Evolutionary conservation across 2,329 filamentous ascomycete genomes (phyloP), one percentile per base, ranked within the genome.

Genomic region (Dendryphion nanum): DNA sequence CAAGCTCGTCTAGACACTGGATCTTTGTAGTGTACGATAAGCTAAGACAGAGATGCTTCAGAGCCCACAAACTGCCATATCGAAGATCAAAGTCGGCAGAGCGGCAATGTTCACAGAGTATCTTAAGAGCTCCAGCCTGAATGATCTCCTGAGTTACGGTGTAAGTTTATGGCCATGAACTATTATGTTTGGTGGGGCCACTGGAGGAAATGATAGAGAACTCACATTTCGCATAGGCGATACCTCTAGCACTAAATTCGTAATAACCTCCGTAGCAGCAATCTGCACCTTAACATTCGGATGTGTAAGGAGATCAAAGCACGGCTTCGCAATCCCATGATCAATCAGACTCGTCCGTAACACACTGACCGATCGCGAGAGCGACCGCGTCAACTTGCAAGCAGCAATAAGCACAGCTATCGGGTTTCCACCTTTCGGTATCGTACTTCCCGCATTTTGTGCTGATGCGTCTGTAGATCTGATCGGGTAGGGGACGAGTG

Each of bases 141-240:
- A 86, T 76, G 21, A 96, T 81, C 30, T 82, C 74, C 82, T 91
- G 50, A 10, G n/a, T n/a, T n/a, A n/a, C n/a, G n/a, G n/a, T n/a
- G n/a, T n/a, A n/a, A n/a, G n/a, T n/a, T n/a, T n/a, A n/a, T n/a
- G n/a, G n/a, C n/a, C n/a, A n/a, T n/a, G n/a, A n/a, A n/a, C n/a
- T n/a, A n/a, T n/a, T n/a, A n/a, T n/a, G n/a, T n/a, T n/a, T n/a
- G n/a, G n/a, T n/a, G n/a, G n/a, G n/a, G n/a, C n/a, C n/a, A n/a
- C n/a, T n/a, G n/a, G n/a, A n/a, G n/a, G n/a, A n/a, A n/a, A n/a
- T n/a, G n/a, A n/a, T n/a, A n/a, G n/a, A n/a, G n/a, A 20, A 73
- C 83, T 72, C 64, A 91, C 88, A 62, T 89, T 82, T 64, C 88
- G 83, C 81, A 96, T 89, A 1, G 93, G 90, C 58, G 90, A 96